phyloP scores from a whole-genome alignment of 305 asterid species.

The Solanum aculeatissimum region DNA sequence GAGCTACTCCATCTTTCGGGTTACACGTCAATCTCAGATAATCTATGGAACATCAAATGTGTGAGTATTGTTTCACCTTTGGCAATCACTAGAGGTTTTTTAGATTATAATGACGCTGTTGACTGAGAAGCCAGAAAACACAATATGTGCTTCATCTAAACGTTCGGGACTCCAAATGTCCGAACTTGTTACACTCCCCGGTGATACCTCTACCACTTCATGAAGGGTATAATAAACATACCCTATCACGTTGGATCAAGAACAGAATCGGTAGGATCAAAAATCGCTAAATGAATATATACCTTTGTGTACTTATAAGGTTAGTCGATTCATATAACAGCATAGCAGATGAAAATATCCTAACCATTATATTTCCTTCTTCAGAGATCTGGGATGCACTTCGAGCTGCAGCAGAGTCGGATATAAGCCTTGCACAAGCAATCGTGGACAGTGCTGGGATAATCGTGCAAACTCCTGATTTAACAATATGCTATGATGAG shows the following conservation, averaged over 20 bases:
- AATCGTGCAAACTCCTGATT: slow-evolving; percentile 48
- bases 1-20: neutral
- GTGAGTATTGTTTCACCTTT: neutral
- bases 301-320: neutral
- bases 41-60: neutral
- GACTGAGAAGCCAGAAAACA: neutral
- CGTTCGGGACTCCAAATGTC: neutral
- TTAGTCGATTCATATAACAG: neutral
- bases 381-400: slow-evolving; percentile 89
- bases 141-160: neutral
- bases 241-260: neutral
- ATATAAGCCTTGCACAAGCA: slow-evolving; percentile 47
- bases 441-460: slow-evolving; percentile 63
- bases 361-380: neutral
- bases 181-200: neutral
- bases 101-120: neutral
- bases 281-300: neutral
- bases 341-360: neutral
- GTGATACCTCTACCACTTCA: neutral
- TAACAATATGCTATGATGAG: slow-evolving; percentile 74
- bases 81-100: neutral
- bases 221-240: neutral
- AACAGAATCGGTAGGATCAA: neutral
- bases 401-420: slow-evolving; percentile 69
- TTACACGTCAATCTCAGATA: neutral